Base-by-base conservation (phyloP, 495 filamentous ascomycete genomes). In the Hypoxylon cercidicola region DNA sequence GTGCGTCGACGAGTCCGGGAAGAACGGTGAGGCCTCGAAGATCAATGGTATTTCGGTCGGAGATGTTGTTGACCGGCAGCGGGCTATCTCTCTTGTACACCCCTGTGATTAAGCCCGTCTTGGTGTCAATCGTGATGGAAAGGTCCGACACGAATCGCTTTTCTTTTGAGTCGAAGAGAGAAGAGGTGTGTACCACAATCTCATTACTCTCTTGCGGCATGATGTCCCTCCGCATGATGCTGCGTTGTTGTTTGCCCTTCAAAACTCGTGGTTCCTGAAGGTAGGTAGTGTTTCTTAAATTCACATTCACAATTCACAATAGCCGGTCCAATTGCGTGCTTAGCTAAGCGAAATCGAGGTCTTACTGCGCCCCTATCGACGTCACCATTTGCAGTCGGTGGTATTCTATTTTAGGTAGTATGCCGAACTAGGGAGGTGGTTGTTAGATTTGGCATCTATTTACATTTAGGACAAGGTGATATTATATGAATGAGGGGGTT, bases 1-100 rank as follows among this genome's bases (percentile, higher is more conserved):
- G 83, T 8, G 80, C 78, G 56, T 86, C 82, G 1, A 85, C 82
- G 4, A 85, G 65, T 10, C 82, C 83, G 0, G 82, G 82, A 13
- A 85, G 60, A 9, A 84, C 81, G 9, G 78, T 70, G 15, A 75
- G 71, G 44, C 75, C 77, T 6, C 79, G 73, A 16, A 85, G 77
- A 57, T 86, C 83, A 51, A 85, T 78, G 8, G 66, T 70, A 16
- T 44, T 41, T 0, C 56, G 21, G 16, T 39, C 46, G 1, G 57
- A 47, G 15, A 47, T 50, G 53, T 51, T 49, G 43, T 44, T 3
- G 52, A 70, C 65, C 28, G 53, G 50, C 18, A 62, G 40, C 3
- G 49, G 49, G 15, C 55, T 44, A 35, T 58, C 54, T 12, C 81
- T 75, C 41, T 68, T 21, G 50, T 67, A 73, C 43, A 79, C 66